phyloP scores from a whole-genome alignment of 768 basidiomycete species.

The Neoboletus brunneissimus region DNA sequence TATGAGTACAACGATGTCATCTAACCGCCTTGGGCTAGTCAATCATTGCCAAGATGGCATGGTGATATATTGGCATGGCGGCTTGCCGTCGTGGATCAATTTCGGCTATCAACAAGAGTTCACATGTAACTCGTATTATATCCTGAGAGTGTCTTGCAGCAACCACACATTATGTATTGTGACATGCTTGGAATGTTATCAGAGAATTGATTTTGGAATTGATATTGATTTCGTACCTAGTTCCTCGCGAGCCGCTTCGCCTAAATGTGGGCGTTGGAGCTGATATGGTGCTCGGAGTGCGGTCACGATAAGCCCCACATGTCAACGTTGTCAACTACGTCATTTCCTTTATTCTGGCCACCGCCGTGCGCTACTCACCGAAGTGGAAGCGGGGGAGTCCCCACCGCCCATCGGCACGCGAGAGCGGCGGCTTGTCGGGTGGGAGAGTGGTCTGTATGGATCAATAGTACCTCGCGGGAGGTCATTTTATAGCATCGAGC shows the following conservation, averaged over 20 bases:
- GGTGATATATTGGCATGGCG: conserved; percentile 22
- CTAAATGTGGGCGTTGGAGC: too few relatives aligned
- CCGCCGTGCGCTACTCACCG: too few relatives aligned
- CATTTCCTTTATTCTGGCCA: not conserved
- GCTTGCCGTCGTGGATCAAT: not conserved
- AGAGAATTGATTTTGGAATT: not conserved
- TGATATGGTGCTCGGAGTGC: too few relatives aligned
- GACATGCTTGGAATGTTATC: not conserved
- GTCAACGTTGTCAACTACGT: not conserved
- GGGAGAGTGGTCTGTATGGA: not conserved
- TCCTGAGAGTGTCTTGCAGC: not conserved
- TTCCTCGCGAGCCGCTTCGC: not conserved
- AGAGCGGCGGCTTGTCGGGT: not conserved
- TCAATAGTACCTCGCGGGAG: not conserved
- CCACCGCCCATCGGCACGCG: not conserved
- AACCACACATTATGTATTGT: not conserved
- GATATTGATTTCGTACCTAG: not conserved
- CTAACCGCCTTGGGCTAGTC: conserved; percentile 27
- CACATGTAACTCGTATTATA: not conserved
- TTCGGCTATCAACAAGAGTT: not conserved
- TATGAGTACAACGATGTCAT: not conserved
- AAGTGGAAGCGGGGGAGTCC: not conserved
- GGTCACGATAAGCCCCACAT: not conserved
- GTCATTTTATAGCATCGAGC: not conserved
- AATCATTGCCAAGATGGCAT: conserved; percentile 38